Evolutionary conservation across 1,139 yeast genomes (phyloP), one percentile per base, ranked within the genome.

Genomic region (Torulaspora pretoriensis): DNA sequence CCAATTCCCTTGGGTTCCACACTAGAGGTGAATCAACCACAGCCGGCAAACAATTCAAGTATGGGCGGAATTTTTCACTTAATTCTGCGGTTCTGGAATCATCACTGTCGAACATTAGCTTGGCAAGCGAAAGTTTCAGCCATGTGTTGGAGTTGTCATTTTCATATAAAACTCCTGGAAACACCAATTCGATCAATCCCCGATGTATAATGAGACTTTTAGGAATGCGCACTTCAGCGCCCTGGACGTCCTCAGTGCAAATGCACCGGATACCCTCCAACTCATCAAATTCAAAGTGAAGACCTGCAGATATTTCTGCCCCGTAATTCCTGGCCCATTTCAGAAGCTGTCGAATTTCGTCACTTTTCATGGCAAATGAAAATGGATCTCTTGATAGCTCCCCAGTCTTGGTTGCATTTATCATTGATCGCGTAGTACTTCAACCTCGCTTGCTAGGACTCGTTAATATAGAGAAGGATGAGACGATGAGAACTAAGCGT

Each of bases 1-100:
- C 59, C 51, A 75, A 69, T 42, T 83, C 88, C 7, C 61, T 62
- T 0, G 75, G 69, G 25, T 68, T 69, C 87, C 90, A 87, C 42
- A 75, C 72, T 39, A 80, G 73, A 2, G 95, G 95, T 2, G 83
- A 71, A 38, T 77, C 75, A 14, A 80, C 72, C 7, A 70, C 68
- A 2, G 57, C 56, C 3, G 96, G 96, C 26, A 88, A 69, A 12
- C 73, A 64, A 13, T 70, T 62, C 19, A 87, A 57, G 56, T 85
- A 88, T 0, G 81, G 76, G 34, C 57, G 49, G 55, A 63, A 75
- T 45, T 61, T 64, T 2, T 56, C 34, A 8, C 46, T 38, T n/a
- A 59, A 14, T 23, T 50, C 48, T 9, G 35, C 42, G 3, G 34
- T 25, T 6, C 51, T 47, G 1, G 64, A 59, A 4, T 54, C 56